Evolutionary conservation across 1,284 basidiomycete genomes (phyloP).

Genomic region (Puccinia polysora): DNA sequence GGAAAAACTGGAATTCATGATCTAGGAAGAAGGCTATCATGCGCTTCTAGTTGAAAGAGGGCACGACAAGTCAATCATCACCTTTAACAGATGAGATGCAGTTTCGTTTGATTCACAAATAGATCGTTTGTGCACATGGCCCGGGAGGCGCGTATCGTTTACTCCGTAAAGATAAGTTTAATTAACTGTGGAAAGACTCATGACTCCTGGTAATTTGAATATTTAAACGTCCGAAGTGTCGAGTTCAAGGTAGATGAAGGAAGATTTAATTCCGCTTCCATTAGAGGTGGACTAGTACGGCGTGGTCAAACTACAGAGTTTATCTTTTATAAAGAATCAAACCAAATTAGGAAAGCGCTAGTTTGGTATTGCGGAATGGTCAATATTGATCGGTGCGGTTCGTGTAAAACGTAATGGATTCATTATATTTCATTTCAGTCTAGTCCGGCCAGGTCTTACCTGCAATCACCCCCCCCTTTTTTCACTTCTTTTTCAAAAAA

Average conservation of each 20-base stretch:
- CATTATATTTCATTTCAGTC: slow-evolving; percentile 1
- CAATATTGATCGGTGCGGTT: not conserved
- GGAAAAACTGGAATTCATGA: too few species aligned
- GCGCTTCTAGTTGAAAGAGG: too few species aligned
- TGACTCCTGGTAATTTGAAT: not conserved
- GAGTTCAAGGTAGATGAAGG: not conserved
- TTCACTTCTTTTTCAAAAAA: too few species aligned
- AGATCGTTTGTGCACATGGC: not conserved
- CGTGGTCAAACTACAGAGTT: too few species aligned
- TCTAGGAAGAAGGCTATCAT: too few species aligned
- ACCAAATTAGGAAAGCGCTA: not conserved
- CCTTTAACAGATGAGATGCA: too few species aligned
- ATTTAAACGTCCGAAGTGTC: not conserved
- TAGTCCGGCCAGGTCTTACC: too few species aligned
- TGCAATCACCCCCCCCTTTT: too few species aligned
- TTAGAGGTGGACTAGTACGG: too few species aligned
- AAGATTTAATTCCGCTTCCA: not conserved
- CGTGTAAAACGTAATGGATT: not conserved
- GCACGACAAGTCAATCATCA: too few species aligned
- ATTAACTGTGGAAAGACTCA: too few species aligned
- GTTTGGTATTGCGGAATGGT: not conserved
- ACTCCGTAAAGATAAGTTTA: too few species aligned
- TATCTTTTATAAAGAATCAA: not conserved
- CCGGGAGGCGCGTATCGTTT: not conserved
- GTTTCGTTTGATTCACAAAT: not conserved